Conservation (phyloP, 768 basidiomycete genomes). For the Strobilomyces confusus region DNA sequence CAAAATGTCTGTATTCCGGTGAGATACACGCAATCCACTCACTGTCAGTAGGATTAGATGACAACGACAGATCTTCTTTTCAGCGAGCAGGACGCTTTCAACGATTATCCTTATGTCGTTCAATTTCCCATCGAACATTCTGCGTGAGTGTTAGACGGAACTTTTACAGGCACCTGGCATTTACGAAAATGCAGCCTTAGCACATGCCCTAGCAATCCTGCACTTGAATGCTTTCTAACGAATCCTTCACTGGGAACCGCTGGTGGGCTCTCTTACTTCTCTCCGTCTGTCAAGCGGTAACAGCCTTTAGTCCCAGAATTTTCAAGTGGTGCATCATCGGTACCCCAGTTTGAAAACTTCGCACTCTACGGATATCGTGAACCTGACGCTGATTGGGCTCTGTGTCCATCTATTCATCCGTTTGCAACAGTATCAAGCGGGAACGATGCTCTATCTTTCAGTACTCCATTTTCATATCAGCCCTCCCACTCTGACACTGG, state of each 20-base stretch:
- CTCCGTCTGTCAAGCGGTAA: neutral
- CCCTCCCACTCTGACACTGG: neutral
- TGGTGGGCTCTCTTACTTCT: neutral
- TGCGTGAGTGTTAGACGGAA: neutral
- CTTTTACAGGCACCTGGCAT: neutral
- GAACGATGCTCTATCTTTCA: neutral
- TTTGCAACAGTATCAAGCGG: neutral
- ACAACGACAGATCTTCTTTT: neutral
- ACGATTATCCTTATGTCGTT: neutral
- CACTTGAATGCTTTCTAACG: neutral
- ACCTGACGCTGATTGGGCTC: neutral
- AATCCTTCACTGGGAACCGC: too few species aligned
- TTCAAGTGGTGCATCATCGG: neutral
- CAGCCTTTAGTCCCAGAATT: neutral
- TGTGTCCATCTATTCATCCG: neutral
- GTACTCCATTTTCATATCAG: neutral
- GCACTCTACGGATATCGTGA: neutral
- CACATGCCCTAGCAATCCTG: neutral
- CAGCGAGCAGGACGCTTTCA: neutral
- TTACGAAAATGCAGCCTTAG: slow-evolving; percentile 1
- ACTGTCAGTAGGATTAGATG: neutral
- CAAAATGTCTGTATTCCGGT: neutral
- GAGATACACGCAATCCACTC: neutral
- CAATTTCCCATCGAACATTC: neutral
- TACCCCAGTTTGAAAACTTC: neutral